Evolutionary conservation across 805 yeast genomes (phyloP).

Genomic region (Ogataea polymorpha): DNA sequence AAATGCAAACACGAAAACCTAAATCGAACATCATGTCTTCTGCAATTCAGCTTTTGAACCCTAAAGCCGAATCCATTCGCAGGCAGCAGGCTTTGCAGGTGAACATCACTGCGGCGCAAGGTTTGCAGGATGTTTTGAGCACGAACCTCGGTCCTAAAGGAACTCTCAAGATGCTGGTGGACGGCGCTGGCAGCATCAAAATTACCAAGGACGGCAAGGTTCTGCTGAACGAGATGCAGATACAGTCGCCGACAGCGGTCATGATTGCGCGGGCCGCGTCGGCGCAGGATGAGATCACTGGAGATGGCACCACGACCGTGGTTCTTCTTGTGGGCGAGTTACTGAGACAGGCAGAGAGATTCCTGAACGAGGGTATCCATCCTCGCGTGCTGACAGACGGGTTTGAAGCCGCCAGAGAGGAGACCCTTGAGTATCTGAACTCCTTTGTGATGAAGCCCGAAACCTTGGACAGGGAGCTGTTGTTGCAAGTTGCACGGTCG

Average conservation of each 20-base stretch:
- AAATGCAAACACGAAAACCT: constrained; percentile 16
- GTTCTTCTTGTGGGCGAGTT: constrained; percentile 92
- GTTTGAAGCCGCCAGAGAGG: constrained; percentile 83
- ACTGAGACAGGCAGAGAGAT: constrained; percentile 91
- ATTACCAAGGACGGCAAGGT: constrained; percentile 97
- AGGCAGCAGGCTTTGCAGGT: constrained; percentile 94
- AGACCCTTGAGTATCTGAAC: constrained; percentile 67
- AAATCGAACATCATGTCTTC: constrained; percentile 40
- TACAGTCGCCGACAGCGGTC: constrained; percentile 85
- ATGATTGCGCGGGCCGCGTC: constrained; percentile 96
- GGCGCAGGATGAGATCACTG: constrained; percentile 98
- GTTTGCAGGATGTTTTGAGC: constrained; percentile 86
- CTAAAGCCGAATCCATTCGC: constrained; percentile 96
- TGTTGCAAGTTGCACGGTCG: constrained; percentile 87
- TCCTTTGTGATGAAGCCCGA: constrained; percentile 52
- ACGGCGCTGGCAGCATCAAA: constrained; percentile 93
- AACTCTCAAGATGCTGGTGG: constrained; percentile 92
- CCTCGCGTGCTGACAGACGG: constrained; percentile 95
- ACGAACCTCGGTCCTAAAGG: constrained; percentile 97
- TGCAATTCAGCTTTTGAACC: constrained; percentile 84
- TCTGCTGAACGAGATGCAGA: constrained; percentile 91
- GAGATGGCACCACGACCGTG: constrained; percentile 98
- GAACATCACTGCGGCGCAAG: constrained; percentile 94
- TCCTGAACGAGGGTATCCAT: constrained; percentile 89
- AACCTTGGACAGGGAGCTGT: constrained; percentile 76